These are phyloP conservation scores for Rutstroemia sp. DNA, from an alignment of 2,329 filamentous ascomycete genomes.

Conservation along the genomic window DNA sequence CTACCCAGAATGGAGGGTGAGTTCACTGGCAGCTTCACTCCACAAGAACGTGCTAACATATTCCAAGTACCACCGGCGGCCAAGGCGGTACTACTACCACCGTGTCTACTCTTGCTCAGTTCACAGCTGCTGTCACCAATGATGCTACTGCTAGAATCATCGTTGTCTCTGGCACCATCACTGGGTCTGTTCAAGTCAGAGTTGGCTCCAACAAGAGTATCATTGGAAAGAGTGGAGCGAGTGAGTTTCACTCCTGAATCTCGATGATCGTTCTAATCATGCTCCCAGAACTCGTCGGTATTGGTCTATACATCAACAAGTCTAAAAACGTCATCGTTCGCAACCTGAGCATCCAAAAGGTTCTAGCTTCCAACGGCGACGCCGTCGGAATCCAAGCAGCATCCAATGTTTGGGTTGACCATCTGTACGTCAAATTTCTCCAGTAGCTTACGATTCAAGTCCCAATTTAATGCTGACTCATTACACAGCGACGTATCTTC, in stretches of 20 bases:
- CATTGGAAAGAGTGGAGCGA: conserved; percentile 29
- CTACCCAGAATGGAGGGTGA: conserved; percentile 34
- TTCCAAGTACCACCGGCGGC: conserved; percentile 37
- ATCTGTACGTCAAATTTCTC: background rate
- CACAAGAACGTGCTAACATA: background rate
- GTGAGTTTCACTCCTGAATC: conserved; percentile 6
- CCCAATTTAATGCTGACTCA: background rate
- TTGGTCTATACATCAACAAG: conserved; percentile 40
- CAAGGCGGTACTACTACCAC: conserved; percentile 38
- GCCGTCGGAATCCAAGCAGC: conserved; percentile 40
- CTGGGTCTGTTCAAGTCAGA: conserved; percentile 14
- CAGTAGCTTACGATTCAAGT: background rate
- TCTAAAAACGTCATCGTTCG: conserved; percentile 47
- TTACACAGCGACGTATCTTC: conserved; percentile 26
- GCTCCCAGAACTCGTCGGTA: conserved; percentile 33
- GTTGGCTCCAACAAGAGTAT: conserved; percentile 38
- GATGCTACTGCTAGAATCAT: conserved; percentile 39
- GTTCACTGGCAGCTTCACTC: background rate
- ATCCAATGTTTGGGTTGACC: conserved; percentile 36
- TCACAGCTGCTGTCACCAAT: conserved; percentile 3
- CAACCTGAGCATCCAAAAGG: conserved; percentile 46
- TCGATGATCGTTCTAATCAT: background rate
- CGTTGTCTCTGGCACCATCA: conserved; percentile 35
- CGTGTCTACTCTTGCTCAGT: conserved; percentile 35
- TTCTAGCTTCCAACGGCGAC: conserved; percentile 40